Evolutionary conservation across 2,329 filamentous ascomycete genomes (phyloP).

Genomic region (Monilinia fructigena): DNA sequence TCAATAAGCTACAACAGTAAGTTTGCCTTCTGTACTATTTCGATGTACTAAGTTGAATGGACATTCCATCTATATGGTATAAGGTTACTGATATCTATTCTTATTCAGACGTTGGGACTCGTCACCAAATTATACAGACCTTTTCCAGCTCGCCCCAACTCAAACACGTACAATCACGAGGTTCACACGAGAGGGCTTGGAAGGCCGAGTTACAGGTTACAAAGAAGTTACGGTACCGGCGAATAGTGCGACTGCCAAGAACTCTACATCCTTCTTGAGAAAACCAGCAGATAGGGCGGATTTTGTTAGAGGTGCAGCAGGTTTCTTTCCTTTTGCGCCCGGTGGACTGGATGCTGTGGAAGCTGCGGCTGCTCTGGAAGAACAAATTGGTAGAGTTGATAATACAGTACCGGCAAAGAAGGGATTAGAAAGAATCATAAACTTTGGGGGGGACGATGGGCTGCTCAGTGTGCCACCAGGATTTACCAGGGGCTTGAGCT

Average conservation of each 20-base stretch:
- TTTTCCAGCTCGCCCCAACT: constrained; percentile 84
- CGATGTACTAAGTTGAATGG: not conserved
- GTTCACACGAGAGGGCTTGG: constrained; percentile 86
- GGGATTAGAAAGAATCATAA: constrained; percentile 81
- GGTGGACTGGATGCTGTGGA: constrained; percentile 86
- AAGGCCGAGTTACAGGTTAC: constrained; percentile 90
- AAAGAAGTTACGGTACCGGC: constrained; percentile 90
- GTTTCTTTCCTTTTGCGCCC: constrained; percentile 91
- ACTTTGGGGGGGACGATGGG: constrained; percentile 72
- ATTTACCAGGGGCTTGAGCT: constrained; percentile 73
- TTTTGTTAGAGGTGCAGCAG: constrained; percentile 87
- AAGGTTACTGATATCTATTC: constrained; percentile 25
- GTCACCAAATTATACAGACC: constrained; percentile 73
- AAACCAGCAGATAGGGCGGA: constrained; percentile 85
- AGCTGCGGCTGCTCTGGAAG: constrained; percentile 79
- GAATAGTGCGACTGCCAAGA: constrained; percentile 87
- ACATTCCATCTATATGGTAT: constrained; percentile 9
- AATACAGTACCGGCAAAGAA: constrained; percentile 46
- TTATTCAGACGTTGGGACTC: constrained; percentile 69
- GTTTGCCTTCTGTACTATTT: constrained; percentile 26
- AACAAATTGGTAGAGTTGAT: constrained; percentile 62
- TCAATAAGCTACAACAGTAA: constrained; percentile 81
- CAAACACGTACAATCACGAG: constrained; percentile 93
- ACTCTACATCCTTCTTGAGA: constrained; percentile 83
- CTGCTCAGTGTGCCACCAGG: constrained; percentile 82